Evolutionary conservation across 2,329 filamentous ascomycete species (phyloP).

Genomic region (Exophiala alcalophila): DNA sequence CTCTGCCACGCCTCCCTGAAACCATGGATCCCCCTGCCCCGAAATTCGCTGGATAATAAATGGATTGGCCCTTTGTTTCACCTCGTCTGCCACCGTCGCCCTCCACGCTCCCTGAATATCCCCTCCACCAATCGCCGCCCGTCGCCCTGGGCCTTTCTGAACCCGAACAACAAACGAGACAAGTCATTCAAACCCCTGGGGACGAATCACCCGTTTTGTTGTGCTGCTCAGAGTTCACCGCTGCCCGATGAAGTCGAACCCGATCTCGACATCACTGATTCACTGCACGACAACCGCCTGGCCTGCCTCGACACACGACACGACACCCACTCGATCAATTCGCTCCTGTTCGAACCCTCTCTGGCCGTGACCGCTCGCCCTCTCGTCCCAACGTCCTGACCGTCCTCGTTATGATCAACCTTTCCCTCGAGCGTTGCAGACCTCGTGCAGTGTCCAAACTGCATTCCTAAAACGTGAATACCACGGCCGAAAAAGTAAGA

Average conservation of each 20-base stretch:
- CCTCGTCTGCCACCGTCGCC: conserved; percentile 17
- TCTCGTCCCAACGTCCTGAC: not conserved
- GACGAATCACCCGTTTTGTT: not conserved
- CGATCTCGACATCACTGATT: conserved; percentile 4
- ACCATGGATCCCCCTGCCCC: too few relatives aligned
- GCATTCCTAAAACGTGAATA: conserved; percentile 11
- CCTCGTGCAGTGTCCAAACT: conserved; percentile 1
- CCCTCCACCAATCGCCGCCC: conserved; percentile 17
- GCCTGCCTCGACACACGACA: not conserved
- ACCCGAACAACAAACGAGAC: conserved; percentile 13
- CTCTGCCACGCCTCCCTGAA: too few relatives aligned
- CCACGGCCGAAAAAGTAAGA: not conserved
- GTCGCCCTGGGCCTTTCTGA: conserved; percentile 21
- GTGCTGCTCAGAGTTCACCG: too few relatives aligned
- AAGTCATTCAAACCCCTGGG: conserved; percentile 9
- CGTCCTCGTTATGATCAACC: conserved; percentile 12
- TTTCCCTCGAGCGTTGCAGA: conserved; percentile 5
- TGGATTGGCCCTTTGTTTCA: conserved; percentile 24
- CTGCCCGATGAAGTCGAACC: not conserved
- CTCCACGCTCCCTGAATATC: conserved; percentile 5
- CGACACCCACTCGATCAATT: not conserved
- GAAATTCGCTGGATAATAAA: too few relatives aligned
- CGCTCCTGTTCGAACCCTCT: not conserved
- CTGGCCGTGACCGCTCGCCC: not conserved
- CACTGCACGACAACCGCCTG: conserved; percentile 2